These are phyloP conservation scores for Colletotrichum zoysiae DNA, from an alignment of 2,329 filamentous ascomycete genomes.

Conservation along the genomic window DNA sequence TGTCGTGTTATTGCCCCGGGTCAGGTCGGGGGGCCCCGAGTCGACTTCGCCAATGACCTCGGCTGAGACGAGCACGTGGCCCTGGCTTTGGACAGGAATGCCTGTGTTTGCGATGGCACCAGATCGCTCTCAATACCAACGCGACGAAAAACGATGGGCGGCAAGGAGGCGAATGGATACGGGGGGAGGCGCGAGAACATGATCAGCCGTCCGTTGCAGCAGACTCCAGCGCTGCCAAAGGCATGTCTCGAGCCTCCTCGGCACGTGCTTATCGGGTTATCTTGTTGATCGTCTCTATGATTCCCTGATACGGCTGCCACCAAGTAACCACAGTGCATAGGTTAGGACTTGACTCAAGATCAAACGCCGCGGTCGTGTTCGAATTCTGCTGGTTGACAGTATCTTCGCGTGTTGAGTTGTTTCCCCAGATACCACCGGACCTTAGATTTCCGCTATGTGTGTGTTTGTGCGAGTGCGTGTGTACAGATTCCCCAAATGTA, in stretches of 20 bases:
- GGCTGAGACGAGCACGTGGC: background rate
- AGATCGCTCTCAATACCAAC: background rate
- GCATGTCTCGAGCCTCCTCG: no score
- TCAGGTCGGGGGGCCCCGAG: background rate
- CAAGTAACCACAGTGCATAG: background rate
- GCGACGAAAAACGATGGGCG: background rate
- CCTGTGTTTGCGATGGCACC: background rate
- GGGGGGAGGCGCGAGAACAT: background rate
- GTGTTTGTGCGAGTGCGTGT: background rate
- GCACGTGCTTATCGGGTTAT: background rate
- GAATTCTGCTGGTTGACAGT: background rate
- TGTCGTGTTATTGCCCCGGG: background rate
- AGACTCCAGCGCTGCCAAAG: no score
- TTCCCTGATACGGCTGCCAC: background rate
- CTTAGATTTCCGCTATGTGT: constrained; percentile 1
- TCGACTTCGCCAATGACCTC: background rate
- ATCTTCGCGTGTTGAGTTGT: background rate
- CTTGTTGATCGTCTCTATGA: background rate
- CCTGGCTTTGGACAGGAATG: background rate
- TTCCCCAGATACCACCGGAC: background rate
- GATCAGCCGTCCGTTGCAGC: background rate
- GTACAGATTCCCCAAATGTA: constrained; percentile 12
- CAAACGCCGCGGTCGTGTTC: background rate
- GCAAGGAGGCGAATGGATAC: background rate
- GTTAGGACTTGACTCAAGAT: background rate